Base-by-base conservation (phyloP, 2,329 filamentous ascomycete species). In the Tothia fuscella region DNA sequence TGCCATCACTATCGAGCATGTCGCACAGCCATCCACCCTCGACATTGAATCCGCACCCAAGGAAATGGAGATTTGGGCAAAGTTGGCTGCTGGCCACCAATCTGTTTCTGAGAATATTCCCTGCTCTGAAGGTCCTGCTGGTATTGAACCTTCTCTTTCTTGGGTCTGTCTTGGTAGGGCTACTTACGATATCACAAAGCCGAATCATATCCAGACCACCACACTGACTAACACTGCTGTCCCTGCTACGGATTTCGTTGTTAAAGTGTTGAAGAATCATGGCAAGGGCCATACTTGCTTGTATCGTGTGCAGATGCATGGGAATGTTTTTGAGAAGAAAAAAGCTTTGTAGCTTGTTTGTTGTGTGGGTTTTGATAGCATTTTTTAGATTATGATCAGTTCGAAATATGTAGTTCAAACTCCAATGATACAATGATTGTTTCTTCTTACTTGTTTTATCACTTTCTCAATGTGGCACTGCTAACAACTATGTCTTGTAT, bases 1-100 rank as follows among this genome's bases (percentile, higher is more conserved):
- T 4, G 52, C 58, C 25, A 43, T 70, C 41, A 61, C 61, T n/a
- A 52, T 70, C 38, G 67, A 70, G 49, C 66, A 70, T 50, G 53
- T 67, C 20, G 63, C 63, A 5, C 52, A 55, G 45, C 50, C 46
- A 19, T 62, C 56, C 38, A 59, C 61, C 54, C 59, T 20, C 47
- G 45, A 66, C 47, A 58, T 64, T 32, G 44, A 38, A 20, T 55
- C 56, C 25, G 65, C 67, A 3, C 66, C 67, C 1, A 54, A 56
- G 36, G 52, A 59, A 30, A 52, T 67, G 25, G 66, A 70, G 46
- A 46, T 70, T 9, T 70, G 67, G 67, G 59, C 60, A 3, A 49
- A 62, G 42, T 52, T 58, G 13, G 25, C 25, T 21, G 35, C 25
- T 10, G 35, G 28, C 14, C 24, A 29, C 14, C 14, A 19, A 7